Evolutionary conservation across 306 rosid species (phyloP), one percentile per base, ranked within the genome.

Genomic region (Casuarina glauca): DNA sequence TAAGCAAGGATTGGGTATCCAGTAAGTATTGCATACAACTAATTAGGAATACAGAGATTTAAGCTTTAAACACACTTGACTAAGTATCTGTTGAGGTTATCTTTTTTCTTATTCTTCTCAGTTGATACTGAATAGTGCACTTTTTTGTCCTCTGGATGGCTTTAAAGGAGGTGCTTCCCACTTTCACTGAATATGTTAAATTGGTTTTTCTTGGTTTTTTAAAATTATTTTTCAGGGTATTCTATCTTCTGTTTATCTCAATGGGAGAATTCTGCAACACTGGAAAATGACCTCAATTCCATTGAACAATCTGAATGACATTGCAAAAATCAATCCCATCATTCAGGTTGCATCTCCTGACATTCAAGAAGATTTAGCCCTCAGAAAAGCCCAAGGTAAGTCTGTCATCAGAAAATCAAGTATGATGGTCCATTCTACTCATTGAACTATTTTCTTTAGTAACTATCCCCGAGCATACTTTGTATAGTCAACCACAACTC

Each of bases 231-330:
- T 73, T 52, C 84, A 95, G 98, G 98, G 98, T 16, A 92, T 95
- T 87, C 74, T 95, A 55, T 95, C 97, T 76, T 70, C 95, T 55
- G 97, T 92, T 88, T 88, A 84, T 82, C 86, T 95, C 58, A 89
- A 92, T 39, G 86, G 85, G 66, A 74, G 54, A 80, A 43, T 53
- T 77, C 76, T 90, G 51, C 76, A 72, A 1, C 77, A 86, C 46
- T 95, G 98, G 97, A 95, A 87, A 87, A 89, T 92, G 92, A 73
- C 82, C 74, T 85, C 80, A 78, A 67, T 95, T 77, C 94, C 92
- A 48, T 80, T 91, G 67, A 83, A 81, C 83, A 91, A 95, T 84
- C 80, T 92, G 81, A 92, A 88, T 13, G 93, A 91, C 76, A 80
- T 60, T 70, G 86, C 88, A 62, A 81, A 82, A 76, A 43, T 64